These are phyloP conservation scores for Microbotryum violaceum DNA, from an alignment of 1,284 basidiomycete genomes.

Conservation along the genomic window DNA sequence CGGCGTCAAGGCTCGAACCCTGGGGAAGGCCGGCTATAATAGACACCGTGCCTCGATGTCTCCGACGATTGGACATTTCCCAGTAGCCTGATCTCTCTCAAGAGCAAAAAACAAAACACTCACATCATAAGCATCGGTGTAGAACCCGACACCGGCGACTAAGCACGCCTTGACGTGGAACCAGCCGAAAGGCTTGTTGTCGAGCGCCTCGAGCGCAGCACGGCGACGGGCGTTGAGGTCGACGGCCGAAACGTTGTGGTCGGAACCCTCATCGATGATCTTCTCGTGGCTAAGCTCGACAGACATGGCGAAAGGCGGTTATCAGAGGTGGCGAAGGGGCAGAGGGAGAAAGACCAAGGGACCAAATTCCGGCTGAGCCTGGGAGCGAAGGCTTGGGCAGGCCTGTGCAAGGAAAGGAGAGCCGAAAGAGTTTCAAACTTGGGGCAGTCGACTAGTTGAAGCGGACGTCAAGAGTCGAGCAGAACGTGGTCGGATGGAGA, in stretches of 20 bases:
- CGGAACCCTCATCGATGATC: neutral
- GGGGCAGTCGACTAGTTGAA: no score
- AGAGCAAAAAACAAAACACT: neutral
- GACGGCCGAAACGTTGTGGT: neutral
- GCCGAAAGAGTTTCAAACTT: neutral
- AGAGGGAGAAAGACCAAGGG: neutral
- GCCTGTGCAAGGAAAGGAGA: neutral
- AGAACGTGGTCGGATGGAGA: no score
- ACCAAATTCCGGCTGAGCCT: neutral
- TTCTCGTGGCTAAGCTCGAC: neutral
- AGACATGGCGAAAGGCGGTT: neutral
- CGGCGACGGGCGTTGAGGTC: slow-evolving; percentile 48
- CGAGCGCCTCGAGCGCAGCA: slow-evolving; percentile 65
- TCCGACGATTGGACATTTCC: neutral
- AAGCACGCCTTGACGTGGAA: slow-evolving; percentile 62
- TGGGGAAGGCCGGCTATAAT: no score
- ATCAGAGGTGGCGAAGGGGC: neutral
- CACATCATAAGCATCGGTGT: slow-evolving; percentile 64
- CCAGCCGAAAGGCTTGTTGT: slow-evolving; percentile 57
- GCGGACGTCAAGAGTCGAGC: no score
- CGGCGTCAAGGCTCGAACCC: no score
- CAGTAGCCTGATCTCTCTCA: neutral
- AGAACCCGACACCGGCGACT: slow-evolving; percentile 72
- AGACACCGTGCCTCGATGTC: no score
- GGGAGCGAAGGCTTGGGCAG: neutral